Evolutionary conservation across 1,139 yeast genomes (phyloP), one percentile per base, ranked within the genome.

Genomic region (Magnusiomyces sp.): DNA sequence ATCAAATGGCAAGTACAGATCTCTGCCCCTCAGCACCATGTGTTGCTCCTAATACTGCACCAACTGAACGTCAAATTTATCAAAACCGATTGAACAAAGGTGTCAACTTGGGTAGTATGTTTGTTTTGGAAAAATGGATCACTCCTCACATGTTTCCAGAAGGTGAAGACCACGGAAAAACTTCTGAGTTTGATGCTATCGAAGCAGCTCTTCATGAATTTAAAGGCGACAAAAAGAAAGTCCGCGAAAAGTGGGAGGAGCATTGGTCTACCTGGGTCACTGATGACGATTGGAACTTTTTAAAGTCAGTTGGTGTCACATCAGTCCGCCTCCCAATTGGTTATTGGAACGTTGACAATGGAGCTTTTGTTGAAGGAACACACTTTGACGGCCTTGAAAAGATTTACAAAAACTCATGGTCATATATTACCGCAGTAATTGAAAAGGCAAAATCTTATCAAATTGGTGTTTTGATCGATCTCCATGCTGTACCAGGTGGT

Each of bases 401-500:
- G 0, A 87, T 87, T 2, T 92, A 92, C 63, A 57, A 60, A 33
- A 75, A 77, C 58, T 83, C 95, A 0, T 90, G 97, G 97, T 62
- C 64, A 11, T 70, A 72, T 23, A 72, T 82, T 56, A 56, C 66
- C 27, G 62, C 71, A 47, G 76, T 75, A 54, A 70, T 85, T 45
- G 75, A 75, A 52, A 72, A 72, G 50, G 94, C 94, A 2, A 73
- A 62, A 1, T 51, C 67, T 27, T 67, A 75, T 56, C 71, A 75
- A 29, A 90, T 92, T 54, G 84, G 89, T 9, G 81, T 90, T 0
- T 61, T 92, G 51, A 76, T 90, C 10, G 98, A 92, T 65, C 62
- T 92, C 44, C 98, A 92, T 66, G 97, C 86, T 0, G 66, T 92
- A 29, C 97, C 97, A 1, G 89, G 87, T 11, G 97, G 97, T 41